Conservation (phyloP, 495 filamentous ascomycete genomes). For the Neurospora pannonica region DNA sequence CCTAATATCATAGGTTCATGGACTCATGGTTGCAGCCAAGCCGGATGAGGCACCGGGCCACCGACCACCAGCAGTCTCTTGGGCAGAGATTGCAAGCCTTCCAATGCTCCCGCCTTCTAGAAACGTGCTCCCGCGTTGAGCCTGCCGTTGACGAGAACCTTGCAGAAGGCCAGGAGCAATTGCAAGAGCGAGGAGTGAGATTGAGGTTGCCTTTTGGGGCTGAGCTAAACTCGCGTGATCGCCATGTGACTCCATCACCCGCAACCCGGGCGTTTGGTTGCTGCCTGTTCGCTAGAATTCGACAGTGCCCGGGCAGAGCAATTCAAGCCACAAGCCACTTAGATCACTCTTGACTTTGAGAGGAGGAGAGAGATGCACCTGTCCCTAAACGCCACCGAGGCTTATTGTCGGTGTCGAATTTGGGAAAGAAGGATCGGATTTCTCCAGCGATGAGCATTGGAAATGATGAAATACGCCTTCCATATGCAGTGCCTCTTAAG, state of each 20-base stretch:
- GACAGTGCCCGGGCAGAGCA: background rate
- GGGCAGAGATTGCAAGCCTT: background rate
- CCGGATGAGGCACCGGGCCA: background rate
- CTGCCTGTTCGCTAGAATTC: background rate
- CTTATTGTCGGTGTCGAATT: background rate
- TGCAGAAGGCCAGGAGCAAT: background rate
- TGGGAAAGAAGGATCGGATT: background rate
- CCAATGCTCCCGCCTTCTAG: background rate
- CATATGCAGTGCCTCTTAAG: background rate
- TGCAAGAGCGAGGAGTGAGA: background rate
- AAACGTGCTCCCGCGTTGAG: background rate
- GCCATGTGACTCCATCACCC: background rate
- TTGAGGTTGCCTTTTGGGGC: background rate
- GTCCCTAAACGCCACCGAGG: background rate
- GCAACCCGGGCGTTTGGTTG: background rate
- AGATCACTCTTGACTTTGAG: background rate
- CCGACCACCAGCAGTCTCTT: background rate
- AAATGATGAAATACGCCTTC: background rate
- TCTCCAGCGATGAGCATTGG: background rate
- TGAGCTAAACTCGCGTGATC: background rate
- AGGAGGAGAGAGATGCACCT: background rate
- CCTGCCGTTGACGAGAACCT: background rate
- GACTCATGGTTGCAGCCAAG: background rate
- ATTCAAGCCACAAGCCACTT: background rate
- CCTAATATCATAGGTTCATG: background rate